Conservation (phyloP, 2,329 filamentous ascomycete species). For the Fusarium sulawesiense region DNA sequence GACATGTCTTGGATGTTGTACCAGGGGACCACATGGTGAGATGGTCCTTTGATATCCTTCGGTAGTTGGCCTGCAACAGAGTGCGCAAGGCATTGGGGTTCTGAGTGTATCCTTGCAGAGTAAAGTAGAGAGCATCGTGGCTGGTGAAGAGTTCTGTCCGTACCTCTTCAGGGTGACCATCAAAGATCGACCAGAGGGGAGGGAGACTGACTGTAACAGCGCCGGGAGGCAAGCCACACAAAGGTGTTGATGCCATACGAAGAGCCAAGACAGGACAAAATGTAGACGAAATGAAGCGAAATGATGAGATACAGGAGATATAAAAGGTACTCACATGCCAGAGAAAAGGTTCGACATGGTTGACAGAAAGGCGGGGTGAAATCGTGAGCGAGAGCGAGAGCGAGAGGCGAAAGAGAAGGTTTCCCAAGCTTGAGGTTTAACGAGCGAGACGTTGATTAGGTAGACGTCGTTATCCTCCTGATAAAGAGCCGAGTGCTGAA, state of each 20-base stretch:
- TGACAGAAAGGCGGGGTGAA: conserved; percentile 44
- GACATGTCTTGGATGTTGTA: conserved; percentile 39
- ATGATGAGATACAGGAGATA: conserved; percentile 4
- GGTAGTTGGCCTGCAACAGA: conserved; percentile 28
- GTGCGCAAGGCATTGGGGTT: conserved; percentile 7
- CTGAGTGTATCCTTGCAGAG: conserved; percentile 27
- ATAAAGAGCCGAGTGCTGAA: conserved; percentile 4
- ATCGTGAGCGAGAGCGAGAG: conserved; percentile 28
- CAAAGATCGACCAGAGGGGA: neutral
- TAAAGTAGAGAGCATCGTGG: conserved; percentile 4
- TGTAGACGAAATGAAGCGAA: neutral
- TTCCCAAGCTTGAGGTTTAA: conserved; percentile 14
- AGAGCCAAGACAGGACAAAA: neutral
- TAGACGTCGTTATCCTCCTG: neutral
- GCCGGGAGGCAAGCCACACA: neutral
- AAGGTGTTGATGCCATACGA: neutral
- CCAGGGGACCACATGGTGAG: conserved; percentile 35
- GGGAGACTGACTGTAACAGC: neutral
- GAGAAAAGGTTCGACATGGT: conserved; percentile 71
- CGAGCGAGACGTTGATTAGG: neutral
- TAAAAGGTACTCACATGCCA: conserved; percentile 65
- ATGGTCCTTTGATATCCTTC: conserved; percentile 17
- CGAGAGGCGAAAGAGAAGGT: conserved; percentile 33
- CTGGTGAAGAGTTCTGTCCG: conserved; percentile 3
- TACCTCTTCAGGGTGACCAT: neutral